Evolutionary conservation across 176 grass and related monocot species (phyloP).

Genomic region (Typha latifolia): DNA sequence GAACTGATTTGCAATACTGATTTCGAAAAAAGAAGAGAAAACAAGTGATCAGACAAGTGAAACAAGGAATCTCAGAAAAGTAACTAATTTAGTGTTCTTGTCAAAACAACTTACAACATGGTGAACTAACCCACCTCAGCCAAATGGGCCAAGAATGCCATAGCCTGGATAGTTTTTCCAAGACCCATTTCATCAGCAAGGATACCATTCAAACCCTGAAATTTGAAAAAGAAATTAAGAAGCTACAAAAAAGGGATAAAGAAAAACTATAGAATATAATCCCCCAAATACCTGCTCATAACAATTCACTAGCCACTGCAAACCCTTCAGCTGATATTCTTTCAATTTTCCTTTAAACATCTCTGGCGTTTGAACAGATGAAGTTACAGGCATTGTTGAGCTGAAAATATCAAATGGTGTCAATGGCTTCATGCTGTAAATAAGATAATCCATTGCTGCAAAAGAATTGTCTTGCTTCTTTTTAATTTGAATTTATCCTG

Average conservation of each 20-base stretch:
- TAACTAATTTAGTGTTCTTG: conserved; percentile 9
- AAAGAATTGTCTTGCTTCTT: no score
- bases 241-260: not conserved
- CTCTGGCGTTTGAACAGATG: conserved; percentile 85
- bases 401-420: conserved; percentile 37
- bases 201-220: conserved; percentile 94
- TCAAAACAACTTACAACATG: conserved; percentile 1
- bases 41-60: not conserved
- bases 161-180: conserved; percentile 97
- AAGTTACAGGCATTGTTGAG: conserved; percentile 93
- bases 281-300: conserved; percentile 80
- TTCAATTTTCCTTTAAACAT: conserved; percentile 92
- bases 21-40: no score
- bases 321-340: conserved; percentile 96
- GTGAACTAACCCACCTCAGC: conserved; percentile 70
- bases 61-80: conserved; percentile 4
- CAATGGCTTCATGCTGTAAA: not conserved
- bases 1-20: no score
- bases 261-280: conserved; percentile 12
- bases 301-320: conserved; percentile 99
- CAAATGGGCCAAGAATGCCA: conserved; percentile 97
- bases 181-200: conserved; percentile 99
- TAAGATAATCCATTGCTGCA: not conserved
- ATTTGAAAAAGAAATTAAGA: conserved; percentile 3
- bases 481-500: no score